Conservation (phyloP, 108 stramenopile genomes). For the Asterionellopsis glacialis region DNA sequence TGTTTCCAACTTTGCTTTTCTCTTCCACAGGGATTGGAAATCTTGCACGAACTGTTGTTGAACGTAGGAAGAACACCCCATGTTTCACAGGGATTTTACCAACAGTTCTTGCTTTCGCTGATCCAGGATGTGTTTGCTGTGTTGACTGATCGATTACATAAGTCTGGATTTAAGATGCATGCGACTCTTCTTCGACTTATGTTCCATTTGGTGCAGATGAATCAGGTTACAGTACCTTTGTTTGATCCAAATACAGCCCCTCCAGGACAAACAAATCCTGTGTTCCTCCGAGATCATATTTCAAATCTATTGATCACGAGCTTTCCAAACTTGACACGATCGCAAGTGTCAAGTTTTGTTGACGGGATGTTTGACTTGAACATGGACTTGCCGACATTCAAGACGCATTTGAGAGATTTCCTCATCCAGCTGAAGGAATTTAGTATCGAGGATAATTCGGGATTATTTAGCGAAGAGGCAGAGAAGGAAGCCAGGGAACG, state of each 20-base stretch:
- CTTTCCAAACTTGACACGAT: constrained; percentile 92
- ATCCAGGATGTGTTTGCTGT: constrained; percentile 97
- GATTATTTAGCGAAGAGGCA: constrained; percentile 90
- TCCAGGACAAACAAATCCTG: constrained; percentile 79
- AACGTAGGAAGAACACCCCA: constrained; percentile 91
- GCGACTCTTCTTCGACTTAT: constrained; percentile 93
- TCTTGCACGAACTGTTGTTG: constrained; percentile 86
- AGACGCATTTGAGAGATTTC: constrained; percentile 97
- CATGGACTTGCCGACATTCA: constrained; percentile 96
- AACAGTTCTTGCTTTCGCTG: constrained; percentile 90
- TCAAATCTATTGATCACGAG: constrained; percentile 82
- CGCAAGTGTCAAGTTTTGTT: constrained; percentile 91
- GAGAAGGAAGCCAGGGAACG: constrained; percentile 58
- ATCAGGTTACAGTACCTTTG: constrained; percentile 93
- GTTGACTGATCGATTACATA: constrained; percentile 98
- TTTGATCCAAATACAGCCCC: constrained; percentile 79
- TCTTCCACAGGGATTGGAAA: constrained; percentile 80
- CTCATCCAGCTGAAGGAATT: constrained; percentile 98
- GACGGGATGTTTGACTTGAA: constrained; percentile 95
- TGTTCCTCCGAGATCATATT: constrained; percentile 91
- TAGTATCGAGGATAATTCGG: constrained; percentile 93
- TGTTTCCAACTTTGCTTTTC: no score
- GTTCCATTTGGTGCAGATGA: constrained; percentile 93
- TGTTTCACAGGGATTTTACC: constrained; percentile 95
- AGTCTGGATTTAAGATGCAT: constrained; percentile 98